Base-by-base conservation (phyloP, 108 stramenopile genomes). In the Aurantiochytrium sp. region DNA sequence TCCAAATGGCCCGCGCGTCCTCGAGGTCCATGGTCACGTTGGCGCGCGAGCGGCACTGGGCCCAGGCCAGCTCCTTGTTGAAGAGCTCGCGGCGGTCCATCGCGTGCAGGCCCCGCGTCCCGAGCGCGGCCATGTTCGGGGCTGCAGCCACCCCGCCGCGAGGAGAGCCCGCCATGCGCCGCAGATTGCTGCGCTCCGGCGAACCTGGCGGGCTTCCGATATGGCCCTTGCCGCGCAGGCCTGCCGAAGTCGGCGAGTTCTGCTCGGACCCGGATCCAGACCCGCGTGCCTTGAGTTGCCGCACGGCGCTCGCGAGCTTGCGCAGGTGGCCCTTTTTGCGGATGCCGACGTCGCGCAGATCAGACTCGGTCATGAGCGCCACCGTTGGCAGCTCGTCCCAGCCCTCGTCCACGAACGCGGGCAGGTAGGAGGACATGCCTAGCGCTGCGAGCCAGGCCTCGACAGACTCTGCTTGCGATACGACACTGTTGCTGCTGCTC, bases 11-110 rank as follows among this genome's bases (percentile, higher is more conserved):
- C 73, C 30, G 50, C 42, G 73, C 73, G 30, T 81, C 73, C n/a
- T 81, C 73, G 10, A 81, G 32, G 45, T 81, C 73, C 45, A 48
- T n/a, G 6, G 73, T 81, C n/a, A 81, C 39, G 45, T 81, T 81
- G 21, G 73, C 45, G n/a, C 45, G 39, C 1, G 73, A 6, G 12
- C 73, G 73, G 2, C 73, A 81, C 39, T 81, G 42, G 6, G 73
- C 39, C 73, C 73, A 81, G 15, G 73, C n/a, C 73, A 48, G 12
- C n/a, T 81, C 73, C 39, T 81, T 81, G 73, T 81, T 81, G 2
- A 48, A 3, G 3, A 81, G 39, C 73, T 81, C 73, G n/a, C 45
- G 39, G 24, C 45, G 39, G 1, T 81, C 73, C 39, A 81, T 81
- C n/a, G 73, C 21, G 2, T 81, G 45, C 45, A 41, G 17, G 42